Conservation (phyloP, 2,329 filamentous ascomycete genomes). For the Dothistroma pini region DNA sequence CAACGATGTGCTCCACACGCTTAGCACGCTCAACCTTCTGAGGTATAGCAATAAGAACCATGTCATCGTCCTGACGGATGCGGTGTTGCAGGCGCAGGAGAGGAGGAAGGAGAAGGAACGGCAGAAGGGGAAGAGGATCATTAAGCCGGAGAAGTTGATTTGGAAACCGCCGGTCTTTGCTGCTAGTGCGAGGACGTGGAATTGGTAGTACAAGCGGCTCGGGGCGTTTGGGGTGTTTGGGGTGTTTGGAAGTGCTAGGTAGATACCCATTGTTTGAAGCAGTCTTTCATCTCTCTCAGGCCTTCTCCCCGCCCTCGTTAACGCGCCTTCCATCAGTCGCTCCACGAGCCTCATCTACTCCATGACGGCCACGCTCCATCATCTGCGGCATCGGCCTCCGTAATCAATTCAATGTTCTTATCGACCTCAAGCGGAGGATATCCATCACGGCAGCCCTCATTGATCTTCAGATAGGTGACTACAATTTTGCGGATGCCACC, state of each 20-base stretch:
- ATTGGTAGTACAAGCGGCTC: slow-evolving; percentile 60
- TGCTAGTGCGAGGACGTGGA: slow-evolving; percentile 87
- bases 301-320: too few species aligned
- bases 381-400: too few species aligned
- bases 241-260: neutral
- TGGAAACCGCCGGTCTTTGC: slow-evolving; percentile 98
- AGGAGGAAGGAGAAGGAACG: slow-evolving; percentile 69
- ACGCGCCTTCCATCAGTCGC: neutral
- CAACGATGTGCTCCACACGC: slow-evolving; percentile 89
- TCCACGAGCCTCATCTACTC: neutral
- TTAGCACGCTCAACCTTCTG: slow-evolving; percentile 92
- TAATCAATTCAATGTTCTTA: too few species aligned
- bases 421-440: too few species aligned
- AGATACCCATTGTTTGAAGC: neutral
- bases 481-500: too few species aligned
- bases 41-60: slow-evolving; percentile 95
- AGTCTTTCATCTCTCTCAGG: neutral
- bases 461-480: too few species aligned
- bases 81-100: slow-evolving; percentile 65
- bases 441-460: too few species aligned
- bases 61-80: slow-evolving; percentile 87
- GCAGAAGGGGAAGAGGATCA: slow-evolving; percentile 70
- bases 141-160: slow-evolving; percentile 74
- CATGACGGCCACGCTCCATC: neutral
- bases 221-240: neutral